phyloP scores from a whole-genome alignment of 495 filamentous ascomycete genomes.

The Penicillium angulare region DNA sequence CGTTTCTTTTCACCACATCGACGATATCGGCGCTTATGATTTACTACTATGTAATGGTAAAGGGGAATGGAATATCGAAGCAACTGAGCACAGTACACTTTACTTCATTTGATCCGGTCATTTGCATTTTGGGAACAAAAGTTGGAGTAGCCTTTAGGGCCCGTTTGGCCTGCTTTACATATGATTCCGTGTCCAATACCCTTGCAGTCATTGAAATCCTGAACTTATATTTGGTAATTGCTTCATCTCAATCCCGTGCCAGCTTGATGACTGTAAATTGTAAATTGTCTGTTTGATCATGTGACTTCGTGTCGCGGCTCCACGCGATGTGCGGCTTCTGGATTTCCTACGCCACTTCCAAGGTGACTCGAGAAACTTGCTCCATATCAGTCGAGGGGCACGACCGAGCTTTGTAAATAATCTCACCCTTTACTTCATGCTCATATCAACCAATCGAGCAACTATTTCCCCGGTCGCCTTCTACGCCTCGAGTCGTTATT shows the following conservation, averaged over 20 bases:
- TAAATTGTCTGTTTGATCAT: conserved; percentile 14
- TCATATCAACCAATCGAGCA: too few species aligned
- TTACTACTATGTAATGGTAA: neutral
- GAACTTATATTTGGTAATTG: neutral
- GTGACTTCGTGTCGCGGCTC: conserved; percentile 40
- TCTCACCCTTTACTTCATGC: neutral
- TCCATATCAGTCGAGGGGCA: neutral
- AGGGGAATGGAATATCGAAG: neutral
- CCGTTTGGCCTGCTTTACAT: conserved; percentile 5
- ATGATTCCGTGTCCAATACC: conserved; percentile 9
- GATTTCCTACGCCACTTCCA: too few species aligned
- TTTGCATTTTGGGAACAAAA: neutral
- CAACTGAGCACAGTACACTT: neutral
- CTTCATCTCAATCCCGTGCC: too few species aligned
- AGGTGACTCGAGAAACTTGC: too few species aligned
- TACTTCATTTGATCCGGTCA: neutral
- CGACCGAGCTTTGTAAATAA: conserved; percentile 7
- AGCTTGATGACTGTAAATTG: neutral
- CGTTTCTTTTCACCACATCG: neutral
- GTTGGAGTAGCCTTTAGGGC: neutral
- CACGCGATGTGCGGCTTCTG: too few species aligned
- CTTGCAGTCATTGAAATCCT: conserved; percentile 11
- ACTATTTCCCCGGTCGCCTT: neutral
- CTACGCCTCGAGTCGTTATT: neutral
- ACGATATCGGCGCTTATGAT: neutral